Evolutionary conservation across 108 stramenopile species (phyloP).

Genomic region (Skeletonema tropicum): DNA sequence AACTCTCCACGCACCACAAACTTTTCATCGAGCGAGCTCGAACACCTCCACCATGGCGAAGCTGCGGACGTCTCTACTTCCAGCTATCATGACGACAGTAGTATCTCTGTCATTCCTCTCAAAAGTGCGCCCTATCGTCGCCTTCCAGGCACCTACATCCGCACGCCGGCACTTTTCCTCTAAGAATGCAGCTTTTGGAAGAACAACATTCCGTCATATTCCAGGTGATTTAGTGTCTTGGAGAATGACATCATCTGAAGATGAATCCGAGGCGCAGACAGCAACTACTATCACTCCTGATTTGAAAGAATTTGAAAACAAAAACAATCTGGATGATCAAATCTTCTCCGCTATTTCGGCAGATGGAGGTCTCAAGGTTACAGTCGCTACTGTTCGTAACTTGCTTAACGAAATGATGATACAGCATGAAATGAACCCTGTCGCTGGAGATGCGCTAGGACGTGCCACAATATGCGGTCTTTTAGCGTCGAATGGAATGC

Average conservation of each 20-base stretch:
- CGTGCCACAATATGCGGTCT: constrained; percentile 68
- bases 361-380: constrained; percentile 83
- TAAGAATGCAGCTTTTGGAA: constrained; percentile 20
- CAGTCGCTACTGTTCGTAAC: constrained; percentile 81
- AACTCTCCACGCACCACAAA: neutral
- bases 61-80: neutral
- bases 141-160: neutral
- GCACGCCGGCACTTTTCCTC: neutral
- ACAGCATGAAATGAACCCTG: constrained; percentile 73
- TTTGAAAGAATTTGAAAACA: constrained; percentile 51
- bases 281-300: constrained; percentile 2
- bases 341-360: constrained; percentile 81
- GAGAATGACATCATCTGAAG: constrained; percentile 12
- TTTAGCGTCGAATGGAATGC: constrained; percentile 83
- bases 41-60: neutral
- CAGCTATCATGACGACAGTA: constrained; percentile 1
- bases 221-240: constrained; percentile 28
- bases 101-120: neutral
- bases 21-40: too few species aligned
- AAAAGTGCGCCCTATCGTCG: neutral
- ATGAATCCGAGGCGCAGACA: constrained; percentile 6
- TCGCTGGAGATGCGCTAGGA: constrained; percentile 76
- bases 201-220: constrained; percentile 23
- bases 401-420: constrained; percentile 84
- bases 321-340: constrained; percentile 80